phyloP scores from a whole-genome alignment of 305 asterid species.

The Vinca major region DNA sequence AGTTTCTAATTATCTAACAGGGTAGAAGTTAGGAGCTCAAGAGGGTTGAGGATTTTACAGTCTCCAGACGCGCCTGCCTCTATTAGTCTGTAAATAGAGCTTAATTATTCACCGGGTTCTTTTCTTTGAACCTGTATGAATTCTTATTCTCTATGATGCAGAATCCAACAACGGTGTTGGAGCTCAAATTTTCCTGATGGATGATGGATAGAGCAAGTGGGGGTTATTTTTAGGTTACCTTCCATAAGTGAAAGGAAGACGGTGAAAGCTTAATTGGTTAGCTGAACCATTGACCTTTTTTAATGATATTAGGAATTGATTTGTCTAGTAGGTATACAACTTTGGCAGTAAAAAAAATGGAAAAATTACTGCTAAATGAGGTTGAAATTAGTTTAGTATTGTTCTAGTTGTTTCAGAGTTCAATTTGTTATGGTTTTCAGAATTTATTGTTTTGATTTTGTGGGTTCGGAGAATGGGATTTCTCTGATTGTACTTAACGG shows the following conservation, averaged over 20 bases:
- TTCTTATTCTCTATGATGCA: slow-evolving; percentile 16
- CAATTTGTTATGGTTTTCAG: slow-evolving; percentile 1
- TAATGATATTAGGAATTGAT: not conserved
- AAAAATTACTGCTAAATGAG: slow-evolving; percentile 6
- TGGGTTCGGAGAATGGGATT: slow-evolving; percentile 23
- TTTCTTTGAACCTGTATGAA: slow-evolving; percentile 10
- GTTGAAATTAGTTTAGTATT: not conserved
- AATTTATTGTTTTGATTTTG: slow-evolving; percentile 3
- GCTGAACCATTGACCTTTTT: slow-evolving; percentile 11
- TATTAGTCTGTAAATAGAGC: slow-evolving; percentile 24
- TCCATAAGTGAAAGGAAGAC: slow-evolving; percentile 16
- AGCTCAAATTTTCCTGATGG: slow-evolving; percentile 19
- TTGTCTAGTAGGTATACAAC: slow-evolving; percentile 9
- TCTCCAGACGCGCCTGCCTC: slow-evolving; percentile 14
- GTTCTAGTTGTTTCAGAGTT: not conserved
- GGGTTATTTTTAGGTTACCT: slow-evolving; percentile 30
- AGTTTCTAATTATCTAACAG: slow-evolving; percentile 27
- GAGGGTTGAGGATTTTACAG: slow-evolving; percentile 11
- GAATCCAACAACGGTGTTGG: slow-evolving; percentile 25
- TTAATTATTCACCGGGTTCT: slow-evolving; percentile 16
- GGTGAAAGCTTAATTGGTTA: slow-evolving; percentile 7
- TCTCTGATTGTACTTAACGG: slow-evolving; percentile 5
- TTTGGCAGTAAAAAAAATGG: slow-evolving; percentile 8
- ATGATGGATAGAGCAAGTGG: slow-evolving; percentile 17
- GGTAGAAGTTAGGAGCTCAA: slow-evolving; percentile 16